Evolutionary conservation across 257 asterid genomes (phyloP).

Genomic region (Nicotiana benthamiana): DNA sequence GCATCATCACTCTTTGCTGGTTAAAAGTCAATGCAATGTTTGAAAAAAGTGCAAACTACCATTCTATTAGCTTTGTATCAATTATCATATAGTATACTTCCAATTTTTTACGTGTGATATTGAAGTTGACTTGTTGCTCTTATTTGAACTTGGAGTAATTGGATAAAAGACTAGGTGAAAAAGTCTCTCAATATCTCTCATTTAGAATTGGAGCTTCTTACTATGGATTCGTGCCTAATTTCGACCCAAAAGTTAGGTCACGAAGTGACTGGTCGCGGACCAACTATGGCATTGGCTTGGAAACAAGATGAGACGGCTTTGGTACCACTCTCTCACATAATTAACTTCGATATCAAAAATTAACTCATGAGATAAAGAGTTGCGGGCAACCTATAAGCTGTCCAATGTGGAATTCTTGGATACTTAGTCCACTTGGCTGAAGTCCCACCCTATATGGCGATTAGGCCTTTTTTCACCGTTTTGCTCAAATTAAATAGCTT

Average conservation of each 20-base stretch:
- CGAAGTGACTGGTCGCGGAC: neutral
- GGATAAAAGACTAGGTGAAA: neutral
- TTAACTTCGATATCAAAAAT: neutral
- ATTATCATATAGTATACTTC: neutral
- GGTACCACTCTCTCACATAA: no score
- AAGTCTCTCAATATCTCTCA: neutral
- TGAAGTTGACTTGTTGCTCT: neutral
- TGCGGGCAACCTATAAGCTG: neutral
- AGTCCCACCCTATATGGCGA: neutral
- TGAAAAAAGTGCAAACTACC: neutral
- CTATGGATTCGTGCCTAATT: neutral
- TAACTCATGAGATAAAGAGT: neutral
- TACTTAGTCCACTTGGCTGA: neutral
- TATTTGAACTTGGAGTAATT: neutral
- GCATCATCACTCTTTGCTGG: conserved; percentile 2
- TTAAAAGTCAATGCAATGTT: neutral
- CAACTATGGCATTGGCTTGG: no score
- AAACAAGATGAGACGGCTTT: no score
- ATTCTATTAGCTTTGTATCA: neutral
- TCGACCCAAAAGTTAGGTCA: neutral
- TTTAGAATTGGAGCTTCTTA: neutral
- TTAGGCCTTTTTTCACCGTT: neutral
- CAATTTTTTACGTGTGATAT: neutral
- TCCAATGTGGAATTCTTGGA: neutral
- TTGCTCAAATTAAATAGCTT: neutral